These are phyloP conservation scores for Trypanosomatidae sp. DNA, from an alignment of 208 protist genomes.

Conservation along the genomic window DNA sequence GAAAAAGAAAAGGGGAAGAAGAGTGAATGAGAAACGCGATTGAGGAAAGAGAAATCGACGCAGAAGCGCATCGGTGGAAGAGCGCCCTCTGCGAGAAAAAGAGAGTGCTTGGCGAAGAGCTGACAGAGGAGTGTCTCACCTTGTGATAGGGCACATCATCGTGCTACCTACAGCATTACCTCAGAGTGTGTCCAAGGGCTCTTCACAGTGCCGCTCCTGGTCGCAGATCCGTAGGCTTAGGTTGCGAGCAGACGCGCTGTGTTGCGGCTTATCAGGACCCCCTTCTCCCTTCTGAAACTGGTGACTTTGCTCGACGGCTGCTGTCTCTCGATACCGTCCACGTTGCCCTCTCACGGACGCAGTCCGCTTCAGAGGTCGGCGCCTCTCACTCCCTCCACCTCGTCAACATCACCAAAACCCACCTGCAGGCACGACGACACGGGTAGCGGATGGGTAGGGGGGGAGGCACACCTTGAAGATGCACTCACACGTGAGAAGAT, in stretches of 20 bases:
- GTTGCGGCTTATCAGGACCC: neutral
- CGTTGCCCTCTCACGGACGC: neutral
- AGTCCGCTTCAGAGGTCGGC: neutral
- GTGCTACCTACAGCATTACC: neutral
- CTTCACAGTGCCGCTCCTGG: neutral
- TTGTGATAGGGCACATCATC: neutral
- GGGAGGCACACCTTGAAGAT: neutral
- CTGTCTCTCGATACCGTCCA: neutral
- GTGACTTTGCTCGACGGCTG: neutral
- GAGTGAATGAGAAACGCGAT: neutral
- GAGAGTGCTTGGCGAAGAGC: neutral
- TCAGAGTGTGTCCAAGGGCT: neutral
- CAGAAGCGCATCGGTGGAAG: neutral
- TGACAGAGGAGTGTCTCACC: neutral
- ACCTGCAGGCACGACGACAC: neutral
- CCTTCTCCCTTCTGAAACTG: neutral
- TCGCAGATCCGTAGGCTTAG: neutral
- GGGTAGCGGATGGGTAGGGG: neutral
- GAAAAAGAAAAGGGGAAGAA: neutral
- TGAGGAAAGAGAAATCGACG: neutral
- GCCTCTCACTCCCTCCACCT: neutral
- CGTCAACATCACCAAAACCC: neutral
- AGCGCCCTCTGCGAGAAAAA: neutral
- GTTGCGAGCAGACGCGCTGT: neutral
- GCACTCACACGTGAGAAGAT: neutral